Evolutionary conservation across 75 land plant genomes (phyloP).

Genomic region (Ceratopteris richardii): DNA sequence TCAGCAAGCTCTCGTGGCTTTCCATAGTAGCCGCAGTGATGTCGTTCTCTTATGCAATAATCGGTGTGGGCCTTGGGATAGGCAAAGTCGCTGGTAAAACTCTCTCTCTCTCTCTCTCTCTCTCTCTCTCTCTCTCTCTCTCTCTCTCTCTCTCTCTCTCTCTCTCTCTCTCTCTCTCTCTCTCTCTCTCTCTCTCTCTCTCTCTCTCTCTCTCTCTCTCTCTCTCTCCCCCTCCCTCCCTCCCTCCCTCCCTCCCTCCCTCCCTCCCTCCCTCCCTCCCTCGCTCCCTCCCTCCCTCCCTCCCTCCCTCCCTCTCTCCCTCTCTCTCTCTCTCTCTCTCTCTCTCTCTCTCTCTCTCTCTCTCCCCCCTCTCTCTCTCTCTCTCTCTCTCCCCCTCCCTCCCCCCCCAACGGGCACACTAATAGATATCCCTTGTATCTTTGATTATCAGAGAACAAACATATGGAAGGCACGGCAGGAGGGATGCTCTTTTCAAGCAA

Average conservation of each 20-base stretch:
- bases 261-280: neutral
- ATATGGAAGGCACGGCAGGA: neutral
- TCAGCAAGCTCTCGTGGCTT: constrained; percentile 12
- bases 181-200: too few relatives aligned
- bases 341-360: neutral
- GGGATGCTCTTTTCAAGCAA: neutral
- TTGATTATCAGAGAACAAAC: neutral
- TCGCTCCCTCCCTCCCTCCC: too few relatives aligned
- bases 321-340: neutral
- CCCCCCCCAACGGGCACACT: neutral
- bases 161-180: neutral
- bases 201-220: neutral
- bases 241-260: neutral
- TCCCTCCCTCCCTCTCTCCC: neutral
- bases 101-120: too few relatives aligned
- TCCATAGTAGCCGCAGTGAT: constrained; percentile 17
- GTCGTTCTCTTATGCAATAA: constrained; percentile 15
- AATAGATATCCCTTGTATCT: neutral
- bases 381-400: neutral
- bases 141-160: neutral
- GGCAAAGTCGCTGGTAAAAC: neutral
- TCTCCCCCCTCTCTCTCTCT: neutral
- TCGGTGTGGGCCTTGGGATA: constrained; percentile 12
- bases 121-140: neutral
- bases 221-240: neutral